Evolutionary conservation across 2,329 filamentous ascomycete genomes (phyloP).

Genomic region (Phaeosphaeriaceae sp.): DNA sequence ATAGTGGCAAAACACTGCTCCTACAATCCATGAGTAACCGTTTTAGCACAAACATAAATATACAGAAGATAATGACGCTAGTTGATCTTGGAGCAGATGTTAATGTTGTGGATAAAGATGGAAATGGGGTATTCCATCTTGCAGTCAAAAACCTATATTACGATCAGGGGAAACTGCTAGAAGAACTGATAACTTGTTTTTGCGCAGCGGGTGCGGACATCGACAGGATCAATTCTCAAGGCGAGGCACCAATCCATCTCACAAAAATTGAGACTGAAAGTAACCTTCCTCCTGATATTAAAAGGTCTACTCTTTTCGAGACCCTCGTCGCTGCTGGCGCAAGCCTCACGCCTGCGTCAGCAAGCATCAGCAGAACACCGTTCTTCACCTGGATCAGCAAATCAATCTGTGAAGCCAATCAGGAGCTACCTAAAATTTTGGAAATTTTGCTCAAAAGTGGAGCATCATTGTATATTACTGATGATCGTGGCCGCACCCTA

Average conservation of each 20-base stretch:
- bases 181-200: no score
- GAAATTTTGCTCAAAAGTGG: neutral
- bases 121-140: conserved; percentile 4
- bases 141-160: neutral
- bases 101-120: conserved; percentile 1
- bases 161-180: neutral
- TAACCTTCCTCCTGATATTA: neutral
- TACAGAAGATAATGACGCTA: neutral
- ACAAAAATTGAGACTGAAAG: no score
- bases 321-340: neutral
- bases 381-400: neutral
- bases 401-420: neutral
- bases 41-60: neutral
- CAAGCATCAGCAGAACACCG: neutral
- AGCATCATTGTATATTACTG: neutral
- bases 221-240: neutral
- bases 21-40: neutral
- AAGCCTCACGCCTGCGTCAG: neutral
- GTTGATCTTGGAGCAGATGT: conserved; percentile 6
- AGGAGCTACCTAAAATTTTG: neutral
- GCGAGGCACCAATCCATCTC: neutral
- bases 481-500: neutral
- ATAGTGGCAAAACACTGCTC: conserved; percentile 12
- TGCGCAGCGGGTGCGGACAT: neutral
- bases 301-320: neutral